These are phyloP conservation scores for Phytophthora lateralis DNA, from an alignment of 352 stramenopile species.

Conservation along the genomic window DNA sequence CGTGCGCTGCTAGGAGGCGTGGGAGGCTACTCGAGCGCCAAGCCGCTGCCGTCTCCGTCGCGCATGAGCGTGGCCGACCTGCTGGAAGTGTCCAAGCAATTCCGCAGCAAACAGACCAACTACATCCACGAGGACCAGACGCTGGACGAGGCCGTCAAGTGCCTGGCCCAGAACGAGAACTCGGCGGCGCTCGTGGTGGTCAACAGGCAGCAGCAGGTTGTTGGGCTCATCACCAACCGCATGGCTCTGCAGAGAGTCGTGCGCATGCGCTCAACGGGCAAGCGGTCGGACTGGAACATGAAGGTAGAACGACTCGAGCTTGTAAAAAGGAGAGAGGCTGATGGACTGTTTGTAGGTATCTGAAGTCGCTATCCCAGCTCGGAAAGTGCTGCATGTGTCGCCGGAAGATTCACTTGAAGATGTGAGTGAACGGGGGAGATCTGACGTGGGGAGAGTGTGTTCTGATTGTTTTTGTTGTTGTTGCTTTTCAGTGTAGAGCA, in stretches of 20 bases:
- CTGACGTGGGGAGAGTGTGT: background rate
- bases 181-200: constrained; percentile 81
- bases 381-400: constrained; percentile 80
- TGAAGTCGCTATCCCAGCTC: constrained; percentile 67
- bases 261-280: constrained; percentile 55
- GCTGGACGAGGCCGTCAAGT: constrained; percentile 70
- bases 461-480: background rate
- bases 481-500: constrained; percentile 59
- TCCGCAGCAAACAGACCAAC: constrained; percentile 76
- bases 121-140: constrained; percentile 70
- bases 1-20: background rate
- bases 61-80: constrained; percentile 72
- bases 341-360: constrained; percentile 40
- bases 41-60: constrained; percentile 40
- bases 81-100: constrained; percentile 71
- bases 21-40: constrained; percentile 23
- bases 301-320: constrained; percentile 41
- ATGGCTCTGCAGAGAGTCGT: constrained; percentile 62
- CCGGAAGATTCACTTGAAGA: constrained; percentile 76
- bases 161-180: constrained; percentile 73
- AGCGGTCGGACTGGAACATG: constrained; percentile 53
- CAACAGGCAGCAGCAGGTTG: constrained; percentile 65
- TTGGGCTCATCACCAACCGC: constrained; percentile 84
- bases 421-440: constrained; percentile 34
- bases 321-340: background rate